phyloP scores from a whole-genome alignment of 768 basidiomycete species.

The Aureoboletus auriporus region DNA sequence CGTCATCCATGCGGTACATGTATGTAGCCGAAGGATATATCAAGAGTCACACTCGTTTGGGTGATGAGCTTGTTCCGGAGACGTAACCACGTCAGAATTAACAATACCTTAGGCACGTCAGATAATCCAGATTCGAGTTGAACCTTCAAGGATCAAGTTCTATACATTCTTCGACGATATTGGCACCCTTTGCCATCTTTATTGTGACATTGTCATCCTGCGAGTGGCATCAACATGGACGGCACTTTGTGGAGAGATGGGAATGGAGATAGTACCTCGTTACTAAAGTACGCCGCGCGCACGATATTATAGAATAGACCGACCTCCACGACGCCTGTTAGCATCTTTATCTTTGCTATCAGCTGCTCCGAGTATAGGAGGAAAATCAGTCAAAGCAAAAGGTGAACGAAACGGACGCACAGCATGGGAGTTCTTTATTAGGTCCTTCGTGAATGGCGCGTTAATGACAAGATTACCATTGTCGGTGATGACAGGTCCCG shows the following conservation, averaged over 20 bases:
- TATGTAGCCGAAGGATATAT: no score
- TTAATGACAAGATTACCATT: conserved; percentile 98
- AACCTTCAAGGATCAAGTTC: conserved; percentile 2
- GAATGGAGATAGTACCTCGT: conserved; percentile 46
- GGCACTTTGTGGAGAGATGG: neutral
- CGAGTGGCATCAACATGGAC: neutral
- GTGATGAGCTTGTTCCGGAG: no score
- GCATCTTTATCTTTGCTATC: conserved; percentile 78
- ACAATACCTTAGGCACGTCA: no score
- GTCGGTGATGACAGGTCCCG: conserved; percentile 96
- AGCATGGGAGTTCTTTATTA: conserved; percentile 64
- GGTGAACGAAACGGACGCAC: conserved; percentile 33
- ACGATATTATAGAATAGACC: conserved; percentile 95
- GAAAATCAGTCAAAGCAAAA: neutral
- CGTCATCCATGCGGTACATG: no score
- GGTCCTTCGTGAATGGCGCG: conserved; percentile 75
- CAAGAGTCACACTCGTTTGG: no score
- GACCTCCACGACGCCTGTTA: conserved; percentile 98
- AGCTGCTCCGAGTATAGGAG: conserved; percentile 43
- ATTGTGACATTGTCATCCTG: conserved; percentile 72
- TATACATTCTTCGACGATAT: conserved; percentile 21
- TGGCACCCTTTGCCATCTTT: conserved; percentile 34
- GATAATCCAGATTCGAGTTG: no score
- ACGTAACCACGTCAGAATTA: no score
- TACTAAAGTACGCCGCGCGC: conserved; percentile 95